Percentiles rank a stretch among this genome's conserved stretches.
These are phyloP conservation scores for Passalora sequoiae DNA, from an alignment of 2,329 filamentous ascomycete genomes.

Conservation along the genomic window DNA sequence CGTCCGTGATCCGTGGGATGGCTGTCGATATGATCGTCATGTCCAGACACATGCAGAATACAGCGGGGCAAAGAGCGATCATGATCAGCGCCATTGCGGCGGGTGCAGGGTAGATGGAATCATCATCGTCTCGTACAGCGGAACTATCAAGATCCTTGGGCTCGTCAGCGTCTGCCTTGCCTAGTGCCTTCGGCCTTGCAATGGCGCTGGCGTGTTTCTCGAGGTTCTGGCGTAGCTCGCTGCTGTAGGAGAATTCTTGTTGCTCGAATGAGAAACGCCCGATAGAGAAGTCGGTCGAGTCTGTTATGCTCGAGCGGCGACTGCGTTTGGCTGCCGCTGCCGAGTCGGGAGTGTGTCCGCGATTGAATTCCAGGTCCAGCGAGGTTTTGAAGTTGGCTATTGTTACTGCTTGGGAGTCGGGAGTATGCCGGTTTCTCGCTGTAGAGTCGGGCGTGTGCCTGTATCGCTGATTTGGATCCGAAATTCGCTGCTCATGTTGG, in stretches of 20 bases:
- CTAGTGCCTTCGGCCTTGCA: neutral
- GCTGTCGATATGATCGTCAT: constrained; percentile 28
- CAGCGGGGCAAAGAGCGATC: constrained; percentile 3
- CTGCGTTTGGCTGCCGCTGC: constrained; percentile 8
- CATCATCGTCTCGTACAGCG: neutral
- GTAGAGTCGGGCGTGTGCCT: neutral
- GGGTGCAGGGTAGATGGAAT: neutral
- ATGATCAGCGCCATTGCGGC: constrained; percentile 5
- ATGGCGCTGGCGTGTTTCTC: constrained; percentile 6
- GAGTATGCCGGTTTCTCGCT: neutral
- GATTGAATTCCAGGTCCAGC: constrained; percentile 6
- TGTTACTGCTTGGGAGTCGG: constrained; percentile 8
- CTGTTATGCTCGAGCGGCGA: constrained; percentile 9
- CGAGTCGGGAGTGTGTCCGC: constrained; percentile 9
- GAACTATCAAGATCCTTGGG: neutral
- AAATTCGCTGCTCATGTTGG: neutral
- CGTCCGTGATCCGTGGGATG: constrained; percentile 35
- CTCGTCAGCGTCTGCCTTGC: neutral
- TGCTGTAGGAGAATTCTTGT: constrained; percentile 6
- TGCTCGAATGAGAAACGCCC: constrained; percentile 10
- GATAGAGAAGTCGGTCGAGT: constrained; percentile 10
- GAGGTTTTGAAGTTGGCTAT: constrained; percentile 4
- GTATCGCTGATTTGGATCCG: neutral
- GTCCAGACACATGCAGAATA: constrained; percentile 7
- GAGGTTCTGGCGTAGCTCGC: constrained; percentile 9